phyloP scores from a whole-genome alignment of 208 protist species.

The Borovskyia barvae region DNA sequence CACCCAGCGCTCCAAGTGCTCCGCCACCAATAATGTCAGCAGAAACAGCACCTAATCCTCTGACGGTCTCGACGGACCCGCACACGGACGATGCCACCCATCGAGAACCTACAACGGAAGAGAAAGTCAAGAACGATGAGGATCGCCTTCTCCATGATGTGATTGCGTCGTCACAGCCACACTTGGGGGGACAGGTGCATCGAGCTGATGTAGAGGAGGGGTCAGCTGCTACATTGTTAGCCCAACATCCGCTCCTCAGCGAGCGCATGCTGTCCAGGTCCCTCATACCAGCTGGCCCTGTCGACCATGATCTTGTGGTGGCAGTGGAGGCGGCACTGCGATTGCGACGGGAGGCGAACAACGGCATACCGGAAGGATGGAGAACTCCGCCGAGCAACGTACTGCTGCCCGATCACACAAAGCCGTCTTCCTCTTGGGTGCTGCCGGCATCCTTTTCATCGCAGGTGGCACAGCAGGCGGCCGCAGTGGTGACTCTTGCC shows the following conservation, averaged over 20 bases:
- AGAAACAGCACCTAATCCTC: not conserved
- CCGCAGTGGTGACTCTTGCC: too few species aligned
- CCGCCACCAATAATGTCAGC: too few species aligned
- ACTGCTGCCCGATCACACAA: constrained; percentile 20
- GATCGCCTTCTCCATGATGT: constrained; percentile 16
- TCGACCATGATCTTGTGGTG: not conserved
- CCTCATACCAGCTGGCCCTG: not conserved
- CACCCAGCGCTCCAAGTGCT: too few species aligned
- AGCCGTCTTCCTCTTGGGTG: constrained; percentile 3
- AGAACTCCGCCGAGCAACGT: constrained; percentile 27
- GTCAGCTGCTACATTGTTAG: too few species aligned
- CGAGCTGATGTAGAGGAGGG: too few species aligned
- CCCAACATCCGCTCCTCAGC: too few species aligned
- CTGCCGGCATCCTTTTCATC: constrained; percentile 5
- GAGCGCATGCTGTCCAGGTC: too few species aligned
- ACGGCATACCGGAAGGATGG: constrained; percentile 19
- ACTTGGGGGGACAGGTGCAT: too few species aligned
- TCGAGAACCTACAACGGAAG: constrained; percentile 5
- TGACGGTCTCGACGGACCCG: not conserved
- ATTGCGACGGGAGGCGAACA: not conserved
- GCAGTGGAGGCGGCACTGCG: constrained; percentile 1
- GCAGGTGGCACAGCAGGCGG: constrained; percentile 13
- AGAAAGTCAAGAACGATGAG: not conserved
- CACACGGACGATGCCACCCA: not conserved
- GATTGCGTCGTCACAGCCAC: not conserved